Evolutionary conservation across 1,284 basidiomycete genomes (phyloP).

Genomic region (Tranzscheliella williamsii): DNA sequence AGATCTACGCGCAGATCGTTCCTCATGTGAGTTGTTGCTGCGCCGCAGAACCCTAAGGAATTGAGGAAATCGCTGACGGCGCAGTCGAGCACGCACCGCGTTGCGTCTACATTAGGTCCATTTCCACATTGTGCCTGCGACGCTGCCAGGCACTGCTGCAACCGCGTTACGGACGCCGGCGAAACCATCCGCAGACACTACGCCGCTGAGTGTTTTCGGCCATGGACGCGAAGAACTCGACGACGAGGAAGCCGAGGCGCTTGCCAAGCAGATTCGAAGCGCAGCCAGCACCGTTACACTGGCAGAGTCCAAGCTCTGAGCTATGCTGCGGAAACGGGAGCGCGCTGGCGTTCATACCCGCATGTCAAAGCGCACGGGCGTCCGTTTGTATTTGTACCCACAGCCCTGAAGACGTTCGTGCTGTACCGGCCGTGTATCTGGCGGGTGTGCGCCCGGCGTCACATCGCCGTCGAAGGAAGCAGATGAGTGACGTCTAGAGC

Average conservation of each 20-base stretch:
- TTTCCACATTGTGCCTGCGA: constrained; percentile 77
- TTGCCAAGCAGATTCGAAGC: constrained; percentile 16
- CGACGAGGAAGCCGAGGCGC: constrained; percentile 35
- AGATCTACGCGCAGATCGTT: constrained; percentile 78
- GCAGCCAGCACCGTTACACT: not conserved
- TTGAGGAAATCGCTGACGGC: not conserved
- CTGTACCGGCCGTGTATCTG: too few relatives aligned
- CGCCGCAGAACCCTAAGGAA: not conserved
- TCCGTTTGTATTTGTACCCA: not conserved
- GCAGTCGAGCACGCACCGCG: not conserved
- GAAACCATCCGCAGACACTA: constrained; percentile 5
- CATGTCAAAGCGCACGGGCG: too few relatives aligned
- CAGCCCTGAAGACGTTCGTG: too few relatives aligned
- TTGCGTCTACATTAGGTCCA: constrained; percentile 67
- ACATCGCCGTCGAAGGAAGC: too few relatives aligned
- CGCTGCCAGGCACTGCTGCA: constrained; percentile 53
- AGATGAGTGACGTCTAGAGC: too few relatives aligned
- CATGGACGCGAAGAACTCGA: constrained; percentile 51
- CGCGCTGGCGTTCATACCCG: too few relatives aligned
- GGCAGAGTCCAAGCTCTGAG: not conserved
- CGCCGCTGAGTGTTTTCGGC: constrained; percentile 25
- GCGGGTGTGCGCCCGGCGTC: too few relatives aligned
- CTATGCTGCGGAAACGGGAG: too few relatives aligned
- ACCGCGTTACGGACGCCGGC: not conserved
- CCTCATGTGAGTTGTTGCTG: constrained; percentile 68